Percentiles rank a stretch among this genome's conserved stretches.
These are phyloP conservation scores for Pichia cactophila DNA, from an alignment of 1,139 yeast genomes.

Conservation along the genomic window DNA sequence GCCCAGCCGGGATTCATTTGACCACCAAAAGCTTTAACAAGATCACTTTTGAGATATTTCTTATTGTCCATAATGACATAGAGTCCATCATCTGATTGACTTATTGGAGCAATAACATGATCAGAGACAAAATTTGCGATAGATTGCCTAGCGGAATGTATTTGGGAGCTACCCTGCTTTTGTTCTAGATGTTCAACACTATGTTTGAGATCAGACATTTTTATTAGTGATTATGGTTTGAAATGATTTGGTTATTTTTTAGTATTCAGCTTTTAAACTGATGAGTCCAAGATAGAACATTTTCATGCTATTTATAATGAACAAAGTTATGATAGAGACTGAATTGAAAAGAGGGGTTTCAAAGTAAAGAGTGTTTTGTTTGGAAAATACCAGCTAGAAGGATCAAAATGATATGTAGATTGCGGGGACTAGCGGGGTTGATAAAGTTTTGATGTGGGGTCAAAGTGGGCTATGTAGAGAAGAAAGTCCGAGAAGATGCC, in stretches of 20 bases:
- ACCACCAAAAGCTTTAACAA: conserved; percentile 67
- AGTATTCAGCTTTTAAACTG: background rate
- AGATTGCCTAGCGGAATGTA: background rate
- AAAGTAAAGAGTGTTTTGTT: too few relatives aligned
- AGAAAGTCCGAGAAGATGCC: too few relatives aligned
- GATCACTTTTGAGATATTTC: conserved; percentile 53
- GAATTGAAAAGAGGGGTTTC: too few relatives aligned
- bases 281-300: background rate
- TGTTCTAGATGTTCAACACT: conserved; percentile 4
- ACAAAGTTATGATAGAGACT: too few relatives aligned
- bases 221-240: too few relatives aligned
- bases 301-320: background rate
- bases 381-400: background rate
- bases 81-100: conserved; percentile 32
- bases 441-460: background rate
- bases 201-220: background rate
- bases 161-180: background rate
- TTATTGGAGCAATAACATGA: background rate
- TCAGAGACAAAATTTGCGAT: background rate
- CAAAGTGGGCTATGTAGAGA: too few relatives aligned
- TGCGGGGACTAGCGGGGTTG: background rate
- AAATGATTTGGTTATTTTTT: background rate
- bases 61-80: conserved; percentile 67
- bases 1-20: conserved; percentile 54
- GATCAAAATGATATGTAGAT: background rate